Conservation (phyloP, 352 stramenopile species). For the Phytopythium chamaehyphon region DNA sequence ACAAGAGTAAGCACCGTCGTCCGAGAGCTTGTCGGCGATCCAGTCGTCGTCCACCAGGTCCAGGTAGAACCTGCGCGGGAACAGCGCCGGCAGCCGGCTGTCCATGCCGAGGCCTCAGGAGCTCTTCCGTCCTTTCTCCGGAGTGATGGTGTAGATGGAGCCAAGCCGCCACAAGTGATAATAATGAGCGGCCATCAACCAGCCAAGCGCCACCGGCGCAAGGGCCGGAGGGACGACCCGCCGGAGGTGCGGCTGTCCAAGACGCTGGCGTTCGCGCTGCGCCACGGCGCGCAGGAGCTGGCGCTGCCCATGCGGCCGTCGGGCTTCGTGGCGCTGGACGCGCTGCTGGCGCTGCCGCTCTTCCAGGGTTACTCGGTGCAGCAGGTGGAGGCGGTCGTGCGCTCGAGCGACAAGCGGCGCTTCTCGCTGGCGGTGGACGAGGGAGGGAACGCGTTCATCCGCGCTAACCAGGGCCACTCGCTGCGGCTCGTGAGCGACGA, state of each 20-base stretch:
- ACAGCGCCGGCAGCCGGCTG: conserved; percentile 65
- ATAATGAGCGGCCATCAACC: conserved; percentile 7
- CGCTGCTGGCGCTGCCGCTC: conserved; percentile 49
- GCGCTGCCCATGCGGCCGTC: conserved; percentile 61
- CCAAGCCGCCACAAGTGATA: too few species aligned
- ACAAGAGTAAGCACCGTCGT: conserved; percentile 80
- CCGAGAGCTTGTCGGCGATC: conserved; percentile 75
- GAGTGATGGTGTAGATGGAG: too few species aligned
- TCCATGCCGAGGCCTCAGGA: too few species aligned
- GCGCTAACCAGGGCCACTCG: conserved; percentile 81
- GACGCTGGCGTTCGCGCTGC: conserved; percentile 67
- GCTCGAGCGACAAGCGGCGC: conserved; percentile 66
- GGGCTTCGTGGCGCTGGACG: conserved; percentile 51
- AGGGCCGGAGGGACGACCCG: conserved; percentile 28
- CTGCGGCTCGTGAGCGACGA: conserved; percentile 61
- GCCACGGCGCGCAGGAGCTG: conserved; percentile 70
- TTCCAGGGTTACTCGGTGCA: conserved; percentile 46
- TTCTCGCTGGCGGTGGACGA: conserved; percentile 65
- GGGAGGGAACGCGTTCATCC: conserved; percentile 42
- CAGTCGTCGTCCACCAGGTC: conserved; percentile 82
- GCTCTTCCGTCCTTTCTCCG: too few species aligned
- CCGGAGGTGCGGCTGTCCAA: conserved; percentile 74
- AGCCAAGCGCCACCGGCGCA: conserved; percentile 17
- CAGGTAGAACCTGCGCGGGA: conserved; percentile 64
- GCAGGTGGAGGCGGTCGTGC: conserved; percentile 66